Conservation (phyloP, 345 rosid genomes). For the Gossypium australe region DNA sequence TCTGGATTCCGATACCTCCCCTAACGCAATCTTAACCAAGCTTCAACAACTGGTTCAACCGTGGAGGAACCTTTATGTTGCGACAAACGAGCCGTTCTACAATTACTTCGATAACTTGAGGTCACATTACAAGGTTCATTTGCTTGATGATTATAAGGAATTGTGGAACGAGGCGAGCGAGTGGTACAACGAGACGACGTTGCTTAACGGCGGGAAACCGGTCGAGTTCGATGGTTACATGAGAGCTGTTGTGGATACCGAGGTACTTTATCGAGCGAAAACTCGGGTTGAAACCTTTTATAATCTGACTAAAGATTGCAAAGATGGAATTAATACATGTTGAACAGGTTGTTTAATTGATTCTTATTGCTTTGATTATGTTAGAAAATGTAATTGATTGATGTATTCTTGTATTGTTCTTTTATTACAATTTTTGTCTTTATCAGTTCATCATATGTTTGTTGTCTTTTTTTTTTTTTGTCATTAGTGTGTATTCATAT, state of each 20-base stretch:
- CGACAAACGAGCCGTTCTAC: conserved; percentile 81
- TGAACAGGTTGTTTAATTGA: conserved; percentile 33
- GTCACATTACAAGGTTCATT: conserved; percentile 76
- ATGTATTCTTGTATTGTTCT: conserved; percentile 4
- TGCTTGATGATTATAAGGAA: conserved; percentile 74
- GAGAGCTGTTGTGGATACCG: conserved; percentile 97
- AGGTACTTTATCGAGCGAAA: conserved; percentile 71
- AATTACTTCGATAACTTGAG: conserved; percentile 85
- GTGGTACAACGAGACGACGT: conserved; percentile 79
- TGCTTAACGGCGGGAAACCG: conserved; percentile 50
- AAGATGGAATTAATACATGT: conserved; percentile 87
- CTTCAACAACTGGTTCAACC: conserved; percentile 54
- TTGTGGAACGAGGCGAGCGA: conserved; percentile 75
- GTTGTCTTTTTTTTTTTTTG: neutral
- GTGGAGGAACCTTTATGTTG: conserved; percentile 77
- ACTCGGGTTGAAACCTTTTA: conserved; percentile 79
- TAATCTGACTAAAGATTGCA: conserved; percentile 82
- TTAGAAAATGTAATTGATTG: conserved; percentile 9
- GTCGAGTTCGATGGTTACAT: conserved; percentile 91
- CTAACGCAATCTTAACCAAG: conserved; percentile 55
- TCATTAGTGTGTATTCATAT: neutral
- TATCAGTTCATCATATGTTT: neutral
- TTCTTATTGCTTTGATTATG: conserved; percentile 19
- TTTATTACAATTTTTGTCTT: neutral
- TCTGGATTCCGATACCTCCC: conserved; percentile 78